Percentiles rank a stretch among this genome's conserved stretches.
phyloP scores from a whole-genome alignment of 169 alveolate genomes.

The Ichthyophthirius multifiliis region DNA sequence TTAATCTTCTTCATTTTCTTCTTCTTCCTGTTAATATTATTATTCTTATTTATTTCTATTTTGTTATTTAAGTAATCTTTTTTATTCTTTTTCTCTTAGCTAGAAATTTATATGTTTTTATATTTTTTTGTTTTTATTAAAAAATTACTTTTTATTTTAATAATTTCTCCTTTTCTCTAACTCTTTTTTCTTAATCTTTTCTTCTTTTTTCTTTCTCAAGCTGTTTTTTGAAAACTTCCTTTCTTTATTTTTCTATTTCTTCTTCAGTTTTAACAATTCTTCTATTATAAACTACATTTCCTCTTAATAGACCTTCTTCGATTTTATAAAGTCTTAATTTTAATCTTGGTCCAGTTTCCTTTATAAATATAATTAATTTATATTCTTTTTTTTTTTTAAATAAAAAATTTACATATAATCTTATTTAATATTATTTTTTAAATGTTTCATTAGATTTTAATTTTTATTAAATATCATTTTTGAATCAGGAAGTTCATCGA shows the following conservation, averaged over 20 bases:
- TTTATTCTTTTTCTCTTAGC: slow-evolving; percentile 5
- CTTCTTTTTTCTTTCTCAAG: slow-evolving; percentile 50
- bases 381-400: neutral
- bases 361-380: slow-evolving; percentile 31
- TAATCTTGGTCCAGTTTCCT: slow-evolving; percentile 84
- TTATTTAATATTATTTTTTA: slow-evolving; percentile 5
- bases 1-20: no score
- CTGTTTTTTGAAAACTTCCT: slow-evolving; percentile 57
- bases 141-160: slow-evolving; percentile 19
- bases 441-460: neutral
- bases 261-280: slow-evolving; percentile 36
- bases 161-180: slow-evolving; percentile 13
- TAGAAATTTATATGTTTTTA: neutral
- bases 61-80: neutral
- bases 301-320: slow-evolving; percentile 83
- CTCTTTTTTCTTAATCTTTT: neutral
- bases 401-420: neutral
- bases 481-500: slow-evolving; percentile 64
- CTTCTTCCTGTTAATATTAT: no score
- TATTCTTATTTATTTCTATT: no score
- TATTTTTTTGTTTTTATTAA: slow-evolving; percentile 9
- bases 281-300: slow-evolving; percentile 79
- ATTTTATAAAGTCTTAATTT: slow-evolving; percentile 71
- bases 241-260: slow-evolving; percentile 57
- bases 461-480: slow-evolving; percentile 3